Evolutionary conservation across 192 early-diverging fungal genomes (phyloP), one percentile per base, ranked within the genome.

Genomic region (Spizellomyces sp.): DNA sequence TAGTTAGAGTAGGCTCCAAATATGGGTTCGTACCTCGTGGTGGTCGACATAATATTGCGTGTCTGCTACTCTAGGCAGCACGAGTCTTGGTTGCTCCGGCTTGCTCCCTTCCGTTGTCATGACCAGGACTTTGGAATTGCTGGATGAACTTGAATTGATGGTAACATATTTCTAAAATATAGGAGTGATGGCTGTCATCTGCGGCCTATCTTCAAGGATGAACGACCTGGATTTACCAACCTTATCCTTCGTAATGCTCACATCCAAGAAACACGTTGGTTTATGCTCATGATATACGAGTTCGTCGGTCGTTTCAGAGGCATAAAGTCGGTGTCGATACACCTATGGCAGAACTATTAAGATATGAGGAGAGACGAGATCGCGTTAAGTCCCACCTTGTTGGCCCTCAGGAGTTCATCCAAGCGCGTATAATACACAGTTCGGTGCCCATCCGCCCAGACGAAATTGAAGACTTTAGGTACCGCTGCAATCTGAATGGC

Each of bases 41-140:
- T 73, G 71, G 58, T 73, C 71, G 4, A 73, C 71, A 46, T 44
- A 66, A 57, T 66, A 66, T 14, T 65, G 36, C n/a, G 36, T 56
- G 22, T 48, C 54, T 3, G 17, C 12, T 4, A 64, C 5, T 27
- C 63, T 10, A 10, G 10, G 54, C 21, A 73, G 19, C 8, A 73
- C 62, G 9, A 58, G 68, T 44, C 14, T 12, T 3, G 41, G 19
- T 27, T 45, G 17, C 56, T 45, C 56, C 14, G 36, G 4, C 10
- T 12, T 58, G 58, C 41, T 65, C 55, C 4, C 22, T 45, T 58
- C 50, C 7, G 71, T 27, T 9, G 15, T 43, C 43, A 73, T 5
- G 0, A 58, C 44, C 56, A 36, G 58, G 6, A 67, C 71, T 54
- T 65, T 54, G 9, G 64, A 66, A 10, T 44, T n/a, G 8, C 46